A percentile compares a stretch with the other conserved stretches of the same genome.
These are phyloP conservation scores for Collybiopsis confluens DNA, from an alignment of 768 basidiomycete species.

Conservation along the genomic window DNA sequence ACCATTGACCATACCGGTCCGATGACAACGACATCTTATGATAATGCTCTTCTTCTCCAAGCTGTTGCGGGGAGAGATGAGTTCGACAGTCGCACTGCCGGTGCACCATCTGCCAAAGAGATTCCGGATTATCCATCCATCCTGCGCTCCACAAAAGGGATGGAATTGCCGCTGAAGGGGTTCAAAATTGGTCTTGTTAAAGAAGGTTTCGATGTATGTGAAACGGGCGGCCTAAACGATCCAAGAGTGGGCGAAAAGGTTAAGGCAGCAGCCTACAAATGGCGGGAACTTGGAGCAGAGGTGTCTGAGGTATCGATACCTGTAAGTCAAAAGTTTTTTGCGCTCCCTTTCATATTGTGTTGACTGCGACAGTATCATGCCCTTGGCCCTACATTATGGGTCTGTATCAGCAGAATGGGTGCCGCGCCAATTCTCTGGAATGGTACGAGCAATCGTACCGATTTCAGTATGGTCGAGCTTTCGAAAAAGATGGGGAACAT, in stretches of 20 bases:
- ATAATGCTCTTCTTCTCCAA: slow-evolving; percentile 4
- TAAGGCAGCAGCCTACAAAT: background rate
- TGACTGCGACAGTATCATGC: background rate
- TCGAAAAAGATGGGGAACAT: background rate
- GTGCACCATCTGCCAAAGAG: background rate
- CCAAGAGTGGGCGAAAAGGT: background rate
- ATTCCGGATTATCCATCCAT: slow-evolving; percentile 6
- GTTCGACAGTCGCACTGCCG: background rate
- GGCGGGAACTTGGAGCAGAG: background rate
- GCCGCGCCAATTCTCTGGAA: background rate
- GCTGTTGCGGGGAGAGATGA: slow-evolving; percentile 2
- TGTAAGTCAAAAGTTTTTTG: background rate
- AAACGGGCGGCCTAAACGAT: background rate
- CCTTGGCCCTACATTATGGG: background rate
- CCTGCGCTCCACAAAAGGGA: background rate
- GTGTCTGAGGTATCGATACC: slow-evolving; percentile 5
- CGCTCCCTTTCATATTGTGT: background rate
- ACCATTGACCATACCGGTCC: slow-evolving; percentile 8
- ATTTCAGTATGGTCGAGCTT: background rate
- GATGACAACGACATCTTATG: background rate
- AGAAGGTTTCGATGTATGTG: slow-evolving; percentile 1
- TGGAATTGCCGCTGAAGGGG: background rate
- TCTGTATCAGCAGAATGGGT: background rate
- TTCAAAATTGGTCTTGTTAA: slow-evolving; percentile 5
- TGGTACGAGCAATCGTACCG: background rate